Evolutionary conservation across 2,329 filamentous ascomycete species (phyloP), one percentile per base, ranked within the genome.

Genomic region (Zasmidium cellare): DNA sequence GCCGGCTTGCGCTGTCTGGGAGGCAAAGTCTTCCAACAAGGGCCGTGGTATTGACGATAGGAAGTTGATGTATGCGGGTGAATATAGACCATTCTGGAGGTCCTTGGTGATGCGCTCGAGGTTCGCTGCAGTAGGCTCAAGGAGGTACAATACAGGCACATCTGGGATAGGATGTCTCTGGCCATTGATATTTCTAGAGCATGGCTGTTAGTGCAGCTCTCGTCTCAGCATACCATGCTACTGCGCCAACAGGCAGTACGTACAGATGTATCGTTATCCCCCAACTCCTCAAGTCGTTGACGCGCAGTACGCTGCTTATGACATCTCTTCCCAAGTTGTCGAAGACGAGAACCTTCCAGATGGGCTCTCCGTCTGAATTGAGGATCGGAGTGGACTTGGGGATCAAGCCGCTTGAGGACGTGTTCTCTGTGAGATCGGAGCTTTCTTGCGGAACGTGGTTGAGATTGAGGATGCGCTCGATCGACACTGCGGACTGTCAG

Each of bases 321-420:
- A 99, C 90, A 83, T 97, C 92, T 73, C 92, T 84, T 49, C 93
- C 94, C 67, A 88, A 77, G 67, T 93, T 89, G 75, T 99, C 96
- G 72, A 99, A 97, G 9, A 99, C 91, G 53, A 99, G 80, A 6
- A 97, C 90, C 75, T 97, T 97, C 93, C 93, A 97, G 78, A 97
- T 92, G 0, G 93, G 92, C 69, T 96, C 91, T 62, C 92, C 92
- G 67, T 96, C 88, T 48, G 90, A 83, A 66, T 92, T 92, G 61
- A 96, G 79, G 53, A 97, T 89, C 16, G 91, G 88, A n/a, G 87
- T 87, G 38, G 87, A 84, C 20, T 88, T 84, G 55, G 87, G 82
- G 55, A 88, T 78, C 9, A 88, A 76, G 51, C 86, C 87, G 69
- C 87, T 87, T 28, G 75, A 70, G 56, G 84, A 79, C 47, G 84